phyloP scores from a whole-genome alignment of 129 eudicot genomes.

The Escallonia herrerae region DNA sequence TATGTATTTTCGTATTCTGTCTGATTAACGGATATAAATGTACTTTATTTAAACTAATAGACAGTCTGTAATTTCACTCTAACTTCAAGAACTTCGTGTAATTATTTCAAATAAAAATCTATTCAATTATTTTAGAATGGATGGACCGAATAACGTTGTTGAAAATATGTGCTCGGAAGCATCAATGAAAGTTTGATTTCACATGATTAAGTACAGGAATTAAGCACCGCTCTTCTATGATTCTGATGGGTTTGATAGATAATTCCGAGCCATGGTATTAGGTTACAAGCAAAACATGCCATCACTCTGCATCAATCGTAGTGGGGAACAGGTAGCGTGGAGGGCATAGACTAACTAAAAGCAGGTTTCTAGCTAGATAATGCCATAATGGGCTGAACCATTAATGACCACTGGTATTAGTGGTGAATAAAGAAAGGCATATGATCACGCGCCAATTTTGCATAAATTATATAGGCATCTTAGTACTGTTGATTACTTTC shows the following conservation, averaged over 20 bases:
- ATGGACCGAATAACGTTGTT: too few species aligned
- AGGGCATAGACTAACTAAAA: slow-evolving; percentile 3
- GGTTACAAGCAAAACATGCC: neutral
- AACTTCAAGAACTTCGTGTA: too few species aligned
- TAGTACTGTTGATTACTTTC: neutral
- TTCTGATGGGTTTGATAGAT: neutral
- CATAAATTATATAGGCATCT: neutral
- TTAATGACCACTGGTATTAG: neutral
- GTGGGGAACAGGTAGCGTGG: slow-evolving; percentile 7
- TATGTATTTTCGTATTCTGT: too few species aligned
- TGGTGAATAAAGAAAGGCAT: neutral
- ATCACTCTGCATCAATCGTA: neutral
- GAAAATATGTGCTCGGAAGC: too few species aligned
- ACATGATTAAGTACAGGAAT: neutral
- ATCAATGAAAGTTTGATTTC: neutral
- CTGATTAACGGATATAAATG: too few species aligned
- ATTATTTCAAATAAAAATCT: too few species aligned
- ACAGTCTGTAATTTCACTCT: too few species aligned
- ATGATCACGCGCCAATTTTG: slow-evolving; percentile 3
- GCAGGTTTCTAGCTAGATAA: neutral
- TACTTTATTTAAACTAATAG: too few species aligned
- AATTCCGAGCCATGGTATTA: neutral
- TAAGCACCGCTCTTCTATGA: too few species aligned
- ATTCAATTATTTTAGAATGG: too few species aligned
- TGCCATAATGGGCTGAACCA: neutral